Base-by-base conservation (phyloP, 257 asterid species). In the Osmanthus fragrans region DNA sequence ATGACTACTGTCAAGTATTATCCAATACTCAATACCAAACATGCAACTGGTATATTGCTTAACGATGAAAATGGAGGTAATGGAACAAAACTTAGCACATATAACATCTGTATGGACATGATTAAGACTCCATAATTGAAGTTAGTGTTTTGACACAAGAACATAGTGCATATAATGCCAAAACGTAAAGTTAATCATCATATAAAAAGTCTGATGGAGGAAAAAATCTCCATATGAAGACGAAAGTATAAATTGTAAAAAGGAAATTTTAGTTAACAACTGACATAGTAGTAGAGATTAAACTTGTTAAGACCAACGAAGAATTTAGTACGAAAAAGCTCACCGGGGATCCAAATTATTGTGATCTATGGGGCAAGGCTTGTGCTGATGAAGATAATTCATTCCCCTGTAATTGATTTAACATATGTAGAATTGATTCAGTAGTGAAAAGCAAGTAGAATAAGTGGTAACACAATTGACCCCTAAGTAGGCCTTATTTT, bases 361-460 rank as follows among this genome's bases (percentile, higher is more conserved):
- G 88, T 89, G 93, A 79, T 85, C 91, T 42, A 89, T 89, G 78
- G 93, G 91, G 47, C 71, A 79, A 60, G 91, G 91, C 85, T 87
- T 89, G 85, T 89, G 93, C 81, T 84, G 83, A 81, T 89, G 93
- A 76, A 89, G 89, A 85, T 89, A 89, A 79, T 87, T 89, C 93
- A 89, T 84, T 40, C 93, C 93, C 86, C 93, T 89, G 90, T 29
- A 80, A 72, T 75, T 76, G 73, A 76, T 39, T 27, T 47, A 2
- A 63, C 36, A 63, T n/a, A 54, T 23, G 69, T 63, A 45, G 9
- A 64, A 30, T 77, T 71, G 18, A 54, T 40, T 76, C 27, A 77
- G 69, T 70, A 32, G 36, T 45, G 64, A 11, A 33, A 21, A 40
- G 39, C 51, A 11, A 51, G 71, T 18, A 27, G 40, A 12, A 21